Evolutionary conservation across 23 red algal species (phyloP).

Genomic region (Gracilaria domingensis): DNA sequence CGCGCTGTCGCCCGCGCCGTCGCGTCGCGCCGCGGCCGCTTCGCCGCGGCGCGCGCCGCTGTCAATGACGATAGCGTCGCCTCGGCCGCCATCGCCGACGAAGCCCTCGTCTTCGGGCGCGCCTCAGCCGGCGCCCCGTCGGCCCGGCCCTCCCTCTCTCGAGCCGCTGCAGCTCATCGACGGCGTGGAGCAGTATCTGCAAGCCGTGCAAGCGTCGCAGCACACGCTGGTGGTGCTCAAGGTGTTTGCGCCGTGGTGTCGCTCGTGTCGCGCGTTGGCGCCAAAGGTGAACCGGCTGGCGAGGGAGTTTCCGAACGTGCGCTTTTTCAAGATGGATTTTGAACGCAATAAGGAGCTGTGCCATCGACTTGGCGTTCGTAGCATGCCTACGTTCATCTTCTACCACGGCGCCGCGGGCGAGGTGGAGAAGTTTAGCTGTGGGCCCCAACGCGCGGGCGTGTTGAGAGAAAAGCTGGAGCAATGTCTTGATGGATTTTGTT

Average conservation of each 20-base stretch:
- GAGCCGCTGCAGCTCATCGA: constrained; percentile 22
- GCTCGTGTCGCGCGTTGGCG: constrained; percentile 47
- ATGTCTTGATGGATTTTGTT: constrained; percentile 29
- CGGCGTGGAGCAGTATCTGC: constrained; percentile 46
- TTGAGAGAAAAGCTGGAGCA: constrained; percentile 46
- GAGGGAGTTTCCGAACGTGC: constrained; percentile 53
- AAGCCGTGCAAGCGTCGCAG: not conserved
- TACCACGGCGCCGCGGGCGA: constrained; percentile 54
- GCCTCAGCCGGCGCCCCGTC: not conserved
- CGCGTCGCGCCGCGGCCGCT: not conserved
- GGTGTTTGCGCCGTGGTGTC: constrained; percentile 77
- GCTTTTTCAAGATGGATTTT: constrained; percentile 72
- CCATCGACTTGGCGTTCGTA: constrained; percentile 36
- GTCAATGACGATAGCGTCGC: not conserved
- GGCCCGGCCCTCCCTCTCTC: not conserved
- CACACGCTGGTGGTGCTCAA: constrained; percentile 62
- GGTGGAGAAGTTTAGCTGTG: constrained; percentile 55
- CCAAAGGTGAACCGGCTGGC: constrained; percentile 62
- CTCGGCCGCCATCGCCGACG: not conserved
- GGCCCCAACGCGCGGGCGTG: constrained; percentile 39
- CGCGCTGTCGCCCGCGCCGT: not conserved
- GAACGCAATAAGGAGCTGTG: constrained; percentile 58
- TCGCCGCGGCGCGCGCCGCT: not conserved
- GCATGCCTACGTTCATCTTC: constrained; percentile 67
- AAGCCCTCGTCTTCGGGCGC: not conserved